Evolutionary conservation across 2,329 filamentous ascomycete genomes (phyloP), one percentile per base, ranked within the genome.

Genomic region (Beauveria medogensis): DNA sequence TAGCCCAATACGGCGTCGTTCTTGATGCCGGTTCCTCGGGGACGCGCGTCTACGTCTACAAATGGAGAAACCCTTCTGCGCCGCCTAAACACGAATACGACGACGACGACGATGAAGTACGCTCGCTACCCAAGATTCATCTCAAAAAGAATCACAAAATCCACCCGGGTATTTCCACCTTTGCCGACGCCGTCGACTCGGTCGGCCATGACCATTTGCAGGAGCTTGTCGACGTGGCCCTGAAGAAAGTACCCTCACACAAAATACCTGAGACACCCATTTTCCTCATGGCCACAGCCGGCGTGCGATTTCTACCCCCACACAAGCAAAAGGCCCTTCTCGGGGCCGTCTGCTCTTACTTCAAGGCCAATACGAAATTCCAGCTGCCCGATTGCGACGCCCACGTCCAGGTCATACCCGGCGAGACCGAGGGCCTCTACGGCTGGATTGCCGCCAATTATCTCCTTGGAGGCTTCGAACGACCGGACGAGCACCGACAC

Each of bases 401-500:
- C 44, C 91, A 97, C 70, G 88, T 99, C 18, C 92, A 97, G 72
- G 91, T 97, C 37, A 99, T 99, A 64, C 86, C 92, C 0, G 94
- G 94, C 48, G 92, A 96, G 73, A 97, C 94, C 0, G 94, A 99
- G 73, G 94, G 92, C 3, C 75, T 99, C 34, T 99, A 97, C 69
- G 94, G 94, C 44, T 99, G 94, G 94, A 89, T 99, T 67, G 93
- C 95, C 8, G 90, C 93, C 58, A 99, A 99, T 71, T 99, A 99
- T 70, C 77, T 99, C 34, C 80, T 99, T 1, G 93, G 92, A 30
- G 91, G 92, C 4, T 97, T 99, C 68, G 90, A 97, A 71, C 79
- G 82, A 20, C 87, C 91, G 0, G 77, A 87, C 55, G 76, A 85
- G 16, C 90, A 96, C 68, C 78, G 84, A 58, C 91, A 96, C 72